phyloP scores from a whole-genome alignment of 2,329 filamentous ascomycete genomes.

The Didymella arachidicola region DNA sequence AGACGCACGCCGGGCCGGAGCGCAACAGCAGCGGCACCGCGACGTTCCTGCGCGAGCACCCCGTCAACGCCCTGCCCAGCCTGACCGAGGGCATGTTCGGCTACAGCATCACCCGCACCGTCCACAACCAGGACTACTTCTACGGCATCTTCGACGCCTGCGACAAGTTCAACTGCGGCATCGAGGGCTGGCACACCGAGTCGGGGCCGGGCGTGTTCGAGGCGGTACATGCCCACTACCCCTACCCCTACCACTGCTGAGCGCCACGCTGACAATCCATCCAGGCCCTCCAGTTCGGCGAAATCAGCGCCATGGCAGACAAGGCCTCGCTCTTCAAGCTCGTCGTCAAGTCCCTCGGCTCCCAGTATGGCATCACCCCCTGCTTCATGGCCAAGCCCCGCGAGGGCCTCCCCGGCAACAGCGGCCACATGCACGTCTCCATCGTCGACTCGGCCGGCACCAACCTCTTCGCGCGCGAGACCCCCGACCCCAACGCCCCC shows the following conservation, averaged over 20 bases:
- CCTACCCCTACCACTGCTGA: too few species aligned
- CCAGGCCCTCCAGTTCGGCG: conserved; percentile 82
- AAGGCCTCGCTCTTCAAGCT: conserved; percentile 94
- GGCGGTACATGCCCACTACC: conserved; percentile 61
- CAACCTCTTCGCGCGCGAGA: conserved; percentile 82
- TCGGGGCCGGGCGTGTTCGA: conserved; percentile 94
- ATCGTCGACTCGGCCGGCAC: conserved; percentile 80
- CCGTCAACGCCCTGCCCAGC: conserved; percentile 74
- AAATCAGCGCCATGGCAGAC: conserved; percentile 90
- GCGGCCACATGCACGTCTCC: conserved; percentile 94
- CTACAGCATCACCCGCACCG: conserved; percentile 85
- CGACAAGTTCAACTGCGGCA: conserved; percentile 76
- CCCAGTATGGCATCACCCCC: conserved; percentile 88
- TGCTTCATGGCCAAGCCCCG: conserved; percentile 99
- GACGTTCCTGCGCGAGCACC: conserved; percentile 75
- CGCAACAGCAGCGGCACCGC: conserved; percentile 74
- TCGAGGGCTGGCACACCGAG: conserved; percentile 97
- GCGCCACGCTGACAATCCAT: neutral
- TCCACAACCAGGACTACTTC: conserved; percentile 92
- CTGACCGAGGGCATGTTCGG: conserved; percentile 96
- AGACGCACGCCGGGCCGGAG: conserved; percentile 58
- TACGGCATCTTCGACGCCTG: conserved; percentile 87
- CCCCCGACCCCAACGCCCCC: conserved; percentile 71
- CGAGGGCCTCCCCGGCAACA: conserved; percentile 90
- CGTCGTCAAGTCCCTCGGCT: conserved; percentile 86